A percentile compares a stretch with the other conserved stretches of the same genome.
Conservation (phyloP, 2,329 filamentous ascomycete species). For the Exutisphaerella laricina region DNA sequence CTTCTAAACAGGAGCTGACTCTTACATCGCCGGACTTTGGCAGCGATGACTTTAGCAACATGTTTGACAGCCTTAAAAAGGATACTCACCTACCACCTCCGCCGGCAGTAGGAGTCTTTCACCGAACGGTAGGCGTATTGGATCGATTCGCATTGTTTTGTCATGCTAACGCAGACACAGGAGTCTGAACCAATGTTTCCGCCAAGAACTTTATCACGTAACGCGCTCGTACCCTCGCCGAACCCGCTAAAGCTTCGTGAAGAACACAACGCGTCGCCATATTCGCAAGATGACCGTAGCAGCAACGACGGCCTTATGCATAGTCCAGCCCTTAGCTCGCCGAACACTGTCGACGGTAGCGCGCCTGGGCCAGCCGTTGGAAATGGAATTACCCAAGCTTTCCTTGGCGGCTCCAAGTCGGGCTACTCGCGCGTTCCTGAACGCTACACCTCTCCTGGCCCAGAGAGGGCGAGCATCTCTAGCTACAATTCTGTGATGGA, state of each 20-base stretch:
- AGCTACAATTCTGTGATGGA: slow-evolving; percentile 18
- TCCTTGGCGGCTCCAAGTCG: slow-evolving; percentile 26
- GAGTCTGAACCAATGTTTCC: slow-evolving; percentile 32
- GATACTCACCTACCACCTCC: slow-evolving; percentile 21
- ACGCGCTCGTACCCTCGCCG: slow-evolving; percentile 27
- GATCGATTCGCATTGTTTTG: background rate
- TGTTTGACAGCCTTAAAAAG: slow-evolving; percentile 32
- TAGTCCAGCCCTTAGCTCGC: slow-evolving; percentile 27
- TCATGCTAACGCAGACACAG: slow-evolving; percentile 15
- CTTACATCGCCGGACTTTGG: slow-evolving; percentile 31
- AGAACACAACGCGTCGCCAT: slow-evolving; percentile 26
- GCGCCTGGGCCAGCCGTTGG: slow-evolving; percentile 20
- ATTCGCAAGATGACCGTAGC: slow-evolving; percentile 28
- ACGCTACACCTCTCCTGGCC: slow-evolving; percentile 25
- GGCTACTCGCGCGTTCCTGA: slow-evolving; percentile 30
- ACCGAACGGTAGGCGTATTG: slow-evolving; percentile 17
- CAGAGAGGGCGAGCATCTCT: slow-evolving; percentile 23
- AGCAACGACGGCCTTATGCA: slow-evolving; percentile 31
- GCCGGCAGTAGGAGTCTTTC: slow-evolving; percentile 17
- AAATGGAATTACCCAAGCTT: slow-evolving; percentile 24
- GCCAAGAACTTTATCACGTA: slow-evolving; percentile 30
- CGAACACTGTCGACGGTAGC: slow-evolving; percentile 20
- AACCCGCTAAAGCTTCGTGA: slow-evolving; percentile 20
- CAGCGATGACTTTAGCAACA: slow-evolving; percentile 33
- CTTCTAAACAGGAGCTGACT: slow-evolving; percentile 25